These are phyloP conservation scores for Eremomyces bilateralis DNA, from an alignment of 495 filamentous ascomycete species.

Conservation along the genomic window DNA sequence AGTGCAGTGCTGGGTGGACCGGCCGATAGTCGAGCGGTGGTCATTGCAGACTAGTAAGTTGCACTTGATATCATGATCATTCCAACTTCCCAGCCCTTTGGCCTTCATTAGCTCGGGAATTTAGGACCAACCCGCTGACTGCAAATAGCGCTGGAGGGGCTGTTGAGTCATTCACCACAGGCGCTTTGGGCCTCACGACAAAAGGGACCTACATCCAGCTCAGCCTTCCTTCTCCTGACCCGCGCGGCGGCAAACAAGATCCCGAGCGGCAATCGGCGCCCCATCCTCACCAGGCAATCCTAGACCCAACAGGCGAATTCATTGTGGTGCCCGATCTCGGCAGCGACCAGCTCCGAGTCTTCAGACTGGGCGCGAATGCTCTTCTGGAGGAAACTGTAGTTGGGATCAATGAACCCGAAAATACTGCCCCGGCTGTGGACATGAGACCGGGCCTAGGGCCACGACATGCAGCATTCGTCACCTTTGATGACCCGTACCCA, in stretches of 20 bases:
- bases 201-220: constrained; percentile 11
- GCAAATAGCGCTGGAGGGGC: constrained; percentile 9
- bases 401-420: constrained; percentile 10
- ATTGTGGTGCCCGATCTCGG: constrained; percentile 21
- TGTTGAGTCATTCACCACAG: constrained; percentile 4
- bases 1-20: constrained; percentile 12
- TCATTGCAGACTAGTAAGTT: constrained; percentile 7
- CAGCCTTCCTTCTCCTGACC: constrained; percentile 8
- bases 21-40: constrained; percentile 7
- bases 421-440: too few relatives aligned
- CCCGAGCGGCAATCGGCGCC: constrained; percentile 14
- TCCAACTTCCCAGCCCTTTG: too few relatives aligned
- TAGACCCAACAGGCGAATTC: constrained; percentile 19
- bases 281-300: constrained; percentile 18
- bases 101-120: too few relatives aligned
- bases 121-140: too few relatives aligned
- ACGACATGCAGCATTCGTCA: constrained; percentile 20
- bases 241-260: too few relatives aligned
- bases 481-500: constrained; percentile 2
- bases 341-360: constrained; percentile 16
- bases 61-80: too few relatives aligned
- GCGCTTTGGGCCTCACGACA: background rate
- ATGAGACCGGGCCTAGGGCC: constrained; percentile 13
- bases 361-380: constrained; percentile 10
- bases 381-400: constrained; percentile 7